Evolutionary conservation across 2,329 filamentous ascomycete genomes (phyloP).

Genomic region (Aspergillus pseudoterreus): DNA sequence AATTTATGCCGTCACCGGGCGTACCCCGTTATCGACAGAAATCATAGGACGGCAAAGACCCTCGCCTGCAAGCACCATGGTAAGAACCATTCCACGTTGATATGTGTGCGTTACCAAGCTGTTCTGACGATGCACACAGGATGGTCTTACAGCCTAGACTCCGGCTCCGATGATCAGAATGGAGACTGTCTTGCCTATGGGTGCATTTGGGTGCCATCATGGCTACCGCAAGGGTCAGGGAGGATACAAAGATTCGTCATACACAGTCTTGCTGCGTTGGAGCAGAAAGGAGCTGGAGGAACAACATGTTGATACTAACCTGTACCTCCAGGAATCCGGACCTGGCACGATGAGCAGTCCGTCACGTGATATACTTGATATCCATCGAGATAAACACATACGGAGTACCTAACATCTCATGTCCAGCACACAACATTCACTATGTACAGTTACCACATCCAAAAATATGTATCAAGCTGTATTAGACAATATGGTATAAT

Average conservation of each 20-base stretch:
- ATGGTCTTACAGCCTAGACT: no score
- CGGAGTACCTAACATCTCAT: no score
- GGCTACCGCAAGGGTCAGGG: neutral
- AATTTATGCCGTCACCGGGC: no score
- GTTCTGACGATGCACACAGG: no score
- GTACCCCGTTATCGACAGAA: no score
- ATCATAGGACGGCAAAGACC: no score
- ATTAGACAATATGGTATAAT: slow-evolving; percentile 22
- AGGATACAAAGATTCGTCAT: neutral
- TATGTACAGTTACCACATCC: neutral
- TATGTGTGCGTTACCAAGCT: no score
- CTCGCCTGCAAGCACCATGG: no score
- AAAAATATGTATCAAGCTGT: slow-evolving; percentile 3
- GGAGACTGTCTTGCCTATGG: no score
- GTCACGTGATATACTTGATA: neutral
- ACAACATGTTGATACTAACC: neutral
- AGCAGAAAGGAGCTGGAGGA: neutral
- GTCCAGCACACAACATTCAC: no score
- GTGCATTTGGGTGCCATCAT: neutral
- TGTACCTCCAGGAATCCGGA: neutral
- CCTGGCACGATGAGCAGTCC: neutral
- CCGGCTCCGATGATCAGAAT: no score
- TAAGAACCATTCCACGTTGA: no score
- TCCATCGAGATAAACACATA: neutral
- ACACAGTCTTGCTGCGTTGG: neutral